These are phyloP conservation scores for Pseudopithomyces chartarum DNA, from an alignment of 2,329 filamentous ascomycete genomes.

Conservation along the genomic window DNA sequence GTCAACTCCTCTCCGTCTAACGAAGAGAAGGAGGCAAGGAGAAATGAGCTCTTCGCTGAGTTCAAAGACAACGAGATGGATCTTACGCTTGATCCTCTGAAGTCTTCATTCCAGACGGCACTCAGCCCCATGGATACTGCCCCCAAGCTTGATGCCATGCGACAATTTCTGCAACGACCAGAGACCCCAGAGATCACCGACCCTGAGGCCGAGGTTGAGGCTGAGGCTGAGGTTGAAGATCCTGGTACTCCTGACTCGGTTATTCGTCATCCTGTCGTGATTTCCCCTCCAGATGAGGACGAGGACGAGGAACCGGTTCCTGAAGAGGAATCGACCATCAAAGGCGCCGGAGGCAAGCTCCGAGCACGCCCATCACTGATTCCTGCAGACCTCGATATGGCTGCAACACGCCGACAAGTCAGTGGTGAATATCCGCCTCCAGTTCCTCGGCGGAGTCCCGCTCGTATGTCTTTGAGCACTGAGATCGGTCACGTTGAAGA, in stretches of 20 bases:
- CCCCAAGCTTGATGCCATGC: slow-evolving; percentile 45
- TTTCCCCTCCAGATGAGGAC: slow-evolving; percentile 42
- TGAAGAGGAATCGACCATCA: slow-evolving; percentile 85
- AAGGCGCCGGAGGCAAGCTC: slow-evolving; percentile 81
- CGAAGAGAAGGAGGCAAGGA: slow-evolving; percentile 33
- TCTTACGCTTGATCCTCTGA: slow-evolving; percentile 60
- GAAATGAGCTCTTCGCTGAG: slow-evolving; percentile 53
- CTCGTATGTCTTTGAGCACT: slow-evolving; percentile 42
- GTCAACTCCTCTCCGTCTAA: slow-evolving; percentile 31
- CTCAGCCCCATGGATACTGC: slow-evolving; percentile 37
- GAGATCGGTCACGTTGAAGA: slow-evolving; percentile 42
- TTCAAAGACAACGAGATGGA: slow-evolving; percentile 60
- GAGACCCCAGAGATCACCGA: slow-evolving; percentile 54
- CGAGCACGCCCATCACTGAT: slow-evolving; percentile 90
- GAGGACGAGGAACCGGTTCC: slow-evolving; percentile 71
- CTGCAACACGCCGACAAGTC: slow-evolving; percentile 81
- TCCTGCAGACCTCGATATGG: slow-evolving; percentile 84
- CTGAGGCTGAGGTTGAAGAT: slow-evolving; percentile 51
- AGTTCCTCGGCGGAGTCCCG: slow-evolving; percentile 44
- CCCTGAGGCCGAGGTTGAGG: slow-evolving; percentile 51
- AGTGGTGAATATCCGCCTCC: slow-evolving; percentile 70
- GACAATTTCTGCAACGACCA: slow-evolving; percentile 51
- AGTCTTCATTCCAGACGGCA: slow-evolving; percentile 47
- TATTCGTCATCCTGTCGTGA: slow-evolving; percentile 72
- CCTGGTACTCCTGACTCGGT: slow-evolving; percentile 86